Conservation (phyloP, 768 basidiomycete genomes). For the Podaxis sp. region DNA sequence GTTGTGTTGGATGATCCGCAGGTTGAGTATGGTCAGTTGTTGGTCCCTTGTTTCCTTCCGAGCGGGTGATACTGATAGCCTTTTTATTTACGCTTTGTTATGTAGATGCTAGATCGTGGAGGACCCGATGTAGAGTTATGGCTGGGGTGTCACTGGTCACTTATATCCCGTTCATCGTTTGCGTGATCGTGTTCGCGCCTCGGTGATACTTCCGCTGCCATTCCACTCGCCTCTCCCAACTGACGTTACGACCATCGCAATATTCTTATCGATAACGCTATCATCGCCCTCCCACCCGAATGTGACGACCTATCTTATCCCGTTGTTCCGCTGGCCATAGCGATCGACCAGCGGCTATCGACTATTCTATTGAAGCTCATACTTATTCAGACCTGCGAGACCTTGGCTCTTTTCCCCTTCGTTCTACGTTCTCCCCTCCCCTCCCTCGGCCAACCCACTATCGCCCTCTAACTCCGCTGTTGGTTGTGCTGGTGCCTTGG, state of each 20-base stretch:
- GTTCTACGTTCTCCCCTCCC: not conserved
- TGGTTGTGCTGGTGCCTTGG: too few relatives aligned
- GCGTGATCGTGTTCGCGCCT: constrained; percentile 63
- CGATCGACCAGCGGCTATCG: too few relatives aligned
- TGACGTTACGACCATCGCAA: not conserved
- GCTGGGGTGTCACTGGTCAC: constrained; percentile 64
- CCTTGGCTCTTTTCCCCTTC: constrained; percentile 1
- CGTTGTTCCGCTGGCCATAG: too few relatives aligned
- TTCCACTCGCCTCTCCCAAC: not conserved
- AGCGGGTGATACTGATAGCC: not conserved
- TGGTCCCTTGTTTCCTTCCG: constrained; percentile 6
- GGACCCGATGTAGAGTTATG: constrained; percentile 75
- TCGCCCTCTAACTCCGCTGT: too few relatives aligned
- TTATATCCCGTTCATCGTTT: constrained; percentile 77
- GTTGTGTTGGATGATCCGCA: constrained; percentile 80
- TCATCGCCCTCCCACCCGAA: not conserved
- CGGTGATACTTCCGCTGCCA: constrained; percentile 22
- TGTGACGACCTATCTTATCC: not conserved
- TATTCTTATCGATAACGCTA: constrained; percentile 14
- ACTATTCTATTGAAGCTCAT: not conserved
- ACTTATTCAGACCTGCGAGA: not conserved
- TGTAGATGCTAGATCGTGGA: constrained; percentile 73
- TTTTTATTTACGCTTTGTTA: not conserved
- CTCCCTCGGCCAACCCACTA: too few relatives aligned
- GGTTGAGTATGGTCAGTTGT: constrained; percentile 67